Conservation (phyloP, 1,139 yeast species). For the Tardiomyces blankii region DNA sequence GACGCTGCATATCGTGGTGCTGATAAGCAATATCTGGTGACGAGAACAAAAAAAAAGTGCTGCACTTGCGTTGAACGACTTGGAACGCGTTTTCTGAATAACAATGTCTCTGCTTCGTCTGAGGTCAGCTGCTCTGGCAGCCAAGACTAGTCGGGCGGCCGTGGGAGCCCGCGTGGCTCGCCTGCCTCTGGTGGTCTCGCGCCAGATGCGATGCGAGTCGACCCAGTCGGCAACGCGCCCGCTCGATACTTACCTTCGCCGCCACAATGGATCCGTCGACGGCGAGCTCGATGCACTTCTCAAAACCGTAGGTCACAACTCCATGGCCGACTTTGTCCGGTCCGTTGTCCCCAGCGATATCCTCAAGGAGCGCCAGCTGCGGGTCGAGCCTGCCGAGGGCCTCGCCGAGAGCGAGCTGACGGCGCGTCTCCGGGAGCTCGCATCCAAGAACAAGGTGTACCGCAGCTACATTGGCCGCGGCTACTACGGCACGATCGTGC, state of each 20-base stretch:
- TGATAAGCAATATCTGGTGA: too few relatives aligned
- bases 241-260: conserved; percentile 76
- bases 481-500: conserved; percentile 80
- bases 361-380: conserved; percentile 53
- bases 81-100: background rate
- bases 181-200: background rate
- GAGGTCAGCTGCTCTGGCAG: background rate
- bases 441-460: conserved; percentile 58
- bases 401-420: conserved; percentile 75
- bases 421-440: conserved; percentile 53
- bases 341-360: conserved; percentile 73
- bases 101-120: background rate
- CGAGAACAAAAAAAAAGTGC: too few relatives aligned
- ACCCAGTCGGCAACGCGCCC: conserved; percentile 8
- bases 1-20: too few relatives aligned
- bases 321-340: conserved; percentile 58
- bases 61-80: too few relatives aligned
- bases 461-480: conserved; percentile 88
- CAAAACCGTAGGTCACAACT: conserved; percentile 47
- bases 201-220: background rate
- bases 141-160: background rate
- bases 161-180: background rate
- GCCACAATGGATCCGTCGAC: conserved; percentile 66
- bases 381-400: conserved; percentile 57
- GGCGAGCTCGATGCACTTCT: conserved; percentile 63